These are phyloP conservation scores for Cymodocea nodosa DNA, from an alignment of 116 monocot species.

Conservation along the genomic window DNA sequence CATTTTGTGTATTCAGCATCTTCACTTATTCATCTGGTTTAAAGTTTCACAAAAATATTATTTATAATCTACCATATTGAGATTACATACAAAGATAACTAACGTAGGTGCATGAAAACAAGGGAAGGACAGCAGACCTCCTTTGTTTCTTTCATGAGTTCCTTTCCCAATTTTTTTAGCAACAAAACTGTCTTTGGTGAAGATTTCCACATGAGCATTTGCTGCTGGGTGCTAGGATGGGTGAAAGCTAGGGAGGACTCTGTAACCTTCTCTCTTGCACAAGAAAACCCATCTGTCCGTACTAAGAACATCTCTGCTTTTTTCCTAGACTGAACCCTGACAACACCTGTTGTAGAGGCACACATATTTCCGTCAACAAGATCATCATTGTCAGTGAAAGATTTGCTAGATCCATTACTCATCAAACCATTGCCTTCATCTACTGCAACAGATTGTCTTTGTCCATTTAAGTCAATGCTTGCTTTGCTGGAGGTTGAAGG, in stretches of 20 bases:
- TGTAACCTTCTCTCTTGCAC: constrained; percentile 90
- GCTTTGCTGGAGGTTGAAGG: constrained; percentile 5
- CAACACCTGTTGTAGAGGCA: constrained; percentile 86
- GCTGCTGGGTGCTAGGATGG: constrained; percentile 98
- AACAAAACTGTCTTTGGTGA: constrained; percentile 89
- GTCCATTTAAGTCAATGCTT: constrained; percentile 7
- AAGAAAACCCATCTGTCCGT: constrained; percentile 91
- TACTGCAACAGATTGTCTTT: constrained; percentile 8
- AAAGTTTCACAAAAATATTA: too few relatives aligned
- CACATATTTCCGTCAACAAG: constrained; percentile 70
- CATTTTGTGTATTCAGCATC: too few relatives aligned
- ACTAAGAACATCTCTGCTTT: constrained; percentile 98
- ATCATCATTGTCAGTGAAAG: constrained; percentile 16
- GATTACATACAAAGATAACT: not conserved
- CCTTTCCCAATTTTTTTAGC: constrained; percentile 77
- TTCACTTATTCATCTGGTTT: too few relatives aligned
- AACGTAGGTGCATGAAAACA: not conserved
- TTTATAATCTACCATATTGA: not conserved
- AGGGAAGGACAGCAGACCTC: constrained; percentile 34
- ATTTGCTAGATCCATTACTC: constrained; percentile 11
- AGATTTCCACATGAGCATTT: constrained; percentile 99
- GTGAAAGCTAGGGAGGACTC: constrained; percentile 98
- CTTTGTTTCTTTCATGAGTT: constrained; percentile 96
- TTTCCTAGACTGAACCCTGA: constrained; percentile 88
- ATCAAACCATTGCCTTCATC: constrained; percentile 6